Evolutionary conservation across 148 eudicot species (phyloP).

Genomic region (Chenopodium formosanum): DNA sequence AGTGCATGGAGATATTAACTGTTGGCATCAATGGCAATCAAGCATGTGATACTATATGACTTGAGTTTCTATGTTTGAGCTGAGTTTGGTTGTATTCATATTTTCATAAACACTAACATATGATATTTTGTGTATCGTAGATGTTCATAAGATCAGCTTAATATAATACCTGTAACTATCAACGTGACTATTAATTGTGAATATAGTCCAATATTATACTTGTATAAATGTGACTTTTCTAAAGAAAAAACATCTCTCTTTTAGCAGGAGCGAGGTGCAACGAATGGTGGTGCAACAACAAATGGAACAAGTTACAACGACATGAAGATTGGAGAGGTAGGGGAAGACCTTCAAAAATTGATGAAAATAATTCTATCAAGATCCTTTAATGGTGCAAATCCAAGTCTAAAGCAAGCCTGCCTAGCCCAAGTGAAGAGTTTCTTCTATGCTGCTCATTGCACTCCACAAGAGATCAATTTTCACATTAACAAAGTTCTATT

Average conservation of each 20-base stretch:
- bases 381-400: conserved; percentile 35
- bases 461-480: conserved; percentile 33
- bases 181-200: no score
- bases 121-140: no score
- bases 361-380: conserved; percentile 42
- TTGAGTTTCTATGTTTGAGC: no score
- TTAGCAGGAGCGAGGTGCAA: conserved; percentile 26
- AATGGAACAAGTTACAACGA: conserved; percentile 12
- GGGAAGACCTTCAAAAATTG: conserved; percentile 54
- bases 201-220: no score
- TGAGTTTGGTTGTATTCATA: no score
- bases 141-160: no score
- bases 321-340: conserved; percentile 26
- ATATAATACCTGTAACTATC: no score
- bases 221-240: neutral
- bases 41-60: no score
- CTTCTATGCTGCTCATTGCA: conserved; percentile 57
- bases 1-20: no score
- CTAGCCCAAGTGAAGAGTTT: conserved; percentile 52
- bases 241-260: neutral
- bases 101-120: no score
- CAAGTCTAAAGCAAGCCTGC: conserved; percentile 47
- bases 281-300: conserved; percentile 5
- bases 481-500: conserved; percentile 73
- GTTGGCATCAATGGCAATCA: no score